These are phyloP conservation scores for Fragilaria crotonensis DNA, from an alignment of 108 stramenopile species.

Conservation along the genomic window DNA sequence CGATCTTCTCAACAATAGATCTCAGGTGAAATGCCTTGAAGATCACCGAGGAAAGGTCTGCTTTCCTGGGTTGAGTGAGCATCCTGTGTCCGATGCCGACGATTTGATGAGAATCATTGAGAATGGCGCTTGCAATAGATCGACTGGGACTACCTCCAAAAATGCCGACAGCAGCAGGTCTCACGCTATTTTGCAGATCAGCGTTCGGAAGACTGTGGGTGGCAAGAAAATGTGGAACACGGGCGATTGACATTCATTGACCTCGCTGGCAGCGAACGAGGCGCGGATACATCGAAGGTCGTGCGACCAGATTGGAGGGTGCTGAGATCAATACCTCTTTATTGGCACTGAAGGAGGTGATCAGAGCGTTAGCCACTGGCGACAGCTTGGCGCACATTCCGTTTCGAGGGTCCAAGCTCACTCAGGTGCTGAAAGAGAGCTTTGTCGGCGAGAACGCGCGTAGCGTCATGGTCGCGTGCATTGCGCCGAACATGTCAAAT, in stretches of 20 bases:
- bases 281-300: slow-evolving; percentile 89
- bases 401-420: slow-evolving; percentile 96
- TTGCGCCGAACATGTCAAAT: slow-evolving; percentile 89
- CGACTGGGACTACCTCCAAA: slow-evolving; percentile 92
- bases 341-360: slow-evolving; percentile 98
- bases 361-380: slow-evolving; percentile 91
- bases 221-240: slow-evolving; percentile 54
- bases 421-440: slow-evolving; percentile 91
- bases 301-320: slow-evolving; percentile 92
- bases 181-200: slow-evolving; percentile 93
- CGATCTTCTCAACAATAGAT: slow-evolving; percentile 87
- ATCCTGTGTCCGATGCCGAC: slow-evolving; percentile 61
- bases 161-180: slow-evolving; percentile 90
- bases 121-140: slow-evolving; percentile 78
- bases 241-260: slow-evolving; percentile 95
- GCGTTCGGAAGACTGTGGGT: slow-evolving; percentile 52
- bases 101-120: slow-evolving; percentile 88
- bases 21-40: slow-evolving; percentile 86
- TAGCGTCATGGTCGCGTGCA: slow-evolving; percentile 97
- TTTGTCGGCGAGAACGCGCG: slow-evolving; percentile 88
- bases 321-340: slow-evolving; percentile 98
- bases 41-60: slow-evolving; percentile 91
- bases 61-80: slow-evolving; percentile 90
- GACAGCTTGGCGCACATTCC: slow-evolving; percentile 90
- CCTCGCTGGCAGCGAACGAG: slow-evolving; percentile 95